Evolutionary conservation across 441 rosid genomes (phyloP).

Genomic region (Kokia cookei): DNA sequence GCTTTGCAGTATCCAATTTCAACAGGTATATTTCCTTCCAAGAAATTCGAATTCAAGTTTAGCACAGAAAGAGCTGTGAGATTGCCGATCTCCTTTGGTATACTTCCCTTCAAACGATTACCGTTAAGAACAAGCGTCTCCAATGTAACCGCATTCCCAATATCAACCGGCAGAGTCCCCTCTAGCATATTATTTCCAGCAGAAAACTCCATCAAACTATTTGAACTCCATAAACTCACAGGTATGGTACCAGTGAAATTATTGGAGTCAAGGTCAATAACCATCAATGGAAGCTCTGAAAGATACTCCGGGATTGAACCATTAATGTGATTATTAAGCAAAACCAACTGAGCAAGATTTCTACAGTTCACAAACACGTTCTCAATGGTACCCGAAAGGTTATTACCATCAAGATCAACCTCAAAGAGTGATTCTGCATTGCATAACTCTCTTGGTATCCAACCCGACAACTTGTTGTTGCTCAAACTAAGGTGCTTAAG

Average conservation of each 20-base stretch:
- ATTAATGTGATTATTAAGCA: constrained; percentile 45
- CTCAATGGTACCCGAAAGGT: constrained; percentile 46
- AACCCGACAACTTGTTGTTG: constrained; percentile 56
- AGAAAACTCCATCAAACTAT: constrained; percentile 65
- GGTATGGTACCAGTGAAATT: constrained; percentile 65
- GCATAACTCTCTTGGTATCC: constrained; percentile 68
- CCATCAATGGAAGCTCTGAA: constrained; percentile 62
- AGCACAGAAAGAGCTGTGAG: constrained; percentile 59
- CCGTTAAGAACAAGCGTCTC: constrained; percentile 55
- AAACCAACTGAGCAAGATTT: constrained; percentile 55
- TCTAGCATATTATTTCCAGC: constrained; percentile 57
- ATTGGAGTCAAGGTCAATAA: constrained; percentile 70
- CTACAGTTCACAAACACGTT: constrained; percentile 54
- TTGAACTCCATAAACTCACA: constrained; percentile 54
- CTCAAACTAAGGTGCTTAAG: constrained; percentile 51
- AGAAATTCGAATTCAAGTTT: constrained; percentile 57
- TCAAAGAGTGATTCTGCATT: constrained; percentile 49
- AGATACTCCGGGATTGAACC: constrained; percentile 72
- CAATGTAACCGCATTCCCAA: constrained; percentile 49
- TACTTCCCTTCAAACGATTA: constrained; percentile 46
- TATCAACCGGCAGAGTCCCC: constrained; percentile 53
- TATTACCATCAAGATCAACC: constrained; percentile 55
- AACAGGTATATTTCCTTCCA: constrained; percentile 53
- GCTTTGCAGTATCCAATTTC: constrained; percentile 63
- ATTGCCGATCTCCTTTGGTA: constrained; percentile 70